Evolutionary conservation across 305 asterid genomes (phyloP).

Genomic region (Fraxinus platypoda): DNA sequence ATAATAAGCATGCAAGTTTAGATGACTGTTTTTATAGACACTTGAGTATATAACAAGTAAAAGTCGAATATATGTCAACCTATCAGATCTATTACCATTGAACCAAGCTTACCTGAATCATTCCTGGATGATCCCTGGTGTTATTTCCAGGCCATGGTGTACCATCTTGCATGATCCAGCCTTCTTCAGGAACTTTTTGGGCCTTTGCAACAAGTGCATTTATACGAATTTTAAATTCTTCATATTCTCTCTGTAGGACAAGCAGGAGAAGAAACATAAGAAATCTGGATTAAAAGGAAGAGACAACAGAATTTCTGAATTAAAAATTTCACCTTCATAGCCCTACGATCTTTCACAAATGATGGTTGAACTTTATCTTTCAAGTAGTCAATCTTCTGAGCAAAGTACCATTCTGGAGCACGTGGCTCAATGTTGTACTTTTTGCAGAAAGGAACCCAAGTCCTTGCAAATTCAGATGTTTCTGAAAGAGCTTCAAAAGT

Average conservation of each 20-base stretch:
- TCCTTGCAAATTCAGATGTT: slow-evolving; percentile 94
- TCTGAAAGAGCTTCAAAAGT: slow-evolving; percentile 94
- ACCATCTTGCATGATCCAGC: slow-evolving; percentile 90
- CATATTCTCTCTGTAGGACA: slow-evolving; percentile 63
- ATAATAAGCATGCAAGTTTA: not conserved
- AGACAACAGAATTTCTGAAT: not conserved
- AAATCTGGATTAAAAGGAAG: not conserved
- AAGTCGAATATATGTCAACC: not conserved
- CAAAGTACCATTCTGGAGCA: slow-evolving; percentile 98
- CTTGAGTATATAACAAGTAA: not conserved
- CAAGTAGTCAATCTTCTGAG: slow-evolving; percentile 90
- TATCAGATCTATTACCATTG: not conserved
- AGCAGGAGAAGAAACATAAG: slow-evolving; percentile 4
- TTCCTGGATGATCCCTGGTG: slow-evolving; percentile 79
- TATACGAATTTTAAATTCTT: slow-evolving; percentile 70
- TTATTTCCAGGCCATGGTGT: slow-evolving; percentile 89
- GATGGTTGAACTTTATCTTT: slow-evolving; percentile 95
- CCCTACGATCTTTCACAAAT: slow-evolving; percentile 97
- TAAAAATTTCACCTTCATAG: slow-evolving; percentile 73
- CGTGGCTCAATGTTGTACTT: slow-evolving; percentile 94
- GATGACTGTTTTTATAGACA: not conserved
- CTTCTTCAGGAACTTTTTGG: slow-evolving; percentile 74
- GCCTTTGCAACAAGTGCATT: slow-evolving; percentile 75
- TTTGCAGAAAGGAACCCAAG: slow-evolving; percentile 97
- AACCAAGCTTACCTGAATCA: slow-evolving; percentile 59